Evolutionary conservation across 1,284 basidiomycete genomes (phyloP), one percentile per base, ranked within the genome.

Genomic region (Fomitopsis palustris): DNA sequence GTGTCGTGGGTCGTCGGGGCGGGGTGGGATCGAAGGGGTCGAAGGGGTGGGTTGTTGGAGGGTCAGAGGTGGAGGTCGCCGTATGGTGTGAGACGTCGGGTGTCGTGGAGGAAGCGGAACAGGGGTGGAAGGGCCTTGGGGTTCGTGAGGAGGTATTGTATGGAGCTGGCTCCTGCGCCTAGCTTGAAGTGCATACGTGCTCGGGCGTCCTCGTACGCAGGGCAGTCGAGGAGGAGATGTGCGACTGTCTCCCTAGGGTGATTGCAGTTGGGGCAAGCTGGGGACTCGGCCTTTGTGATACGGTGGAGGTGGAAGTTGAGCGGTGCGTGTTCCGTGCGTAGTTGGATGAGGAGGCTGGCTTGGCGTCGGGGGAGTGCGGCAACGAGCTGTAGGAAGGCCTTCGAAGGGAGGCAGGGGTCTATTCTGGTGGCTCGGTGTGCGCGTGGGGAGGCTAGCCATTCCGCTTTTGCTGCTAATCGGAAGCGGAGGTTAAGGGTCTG

Each of bases 211-310:
- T n/a, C n/a, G n/a, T n/a, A n/a, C n/a, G n/a, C n/a, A n/a, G n/a
- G n/a, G n/a, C 71, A 73, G 0, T 54, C 29, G 6, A 72, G 55
- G 10, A 74, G 59, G 61, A 61, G 72, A 59, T 73, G 71, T 3
- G 19, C 8, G 8, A 71, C 67, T 0, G 67, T 67, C 53, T 74
- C 71, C 0, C 58, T 23, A 0, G 21, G 54, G 0, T 9, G 23
- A 0, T 54, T 21, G 63, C 73, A 75, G 0, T 49, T 35, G 3
- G 70, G 66, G 62, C 73, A 75, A 4, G 45, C 25, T 5, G 63
- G 59, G 9, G 62, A 61, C 19, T 59, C 49, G 7, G 61, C 52
- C 14, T 53, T 53, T 0, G 55, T 21, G 10, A 74, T 69, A 6
- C 62, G 53, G 45, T 67, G 53, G 0, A 74, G 67, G 62, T 74